Conservation (phyloP, 306 rosid genomes). For the Cucumis cinereus region DNA sequence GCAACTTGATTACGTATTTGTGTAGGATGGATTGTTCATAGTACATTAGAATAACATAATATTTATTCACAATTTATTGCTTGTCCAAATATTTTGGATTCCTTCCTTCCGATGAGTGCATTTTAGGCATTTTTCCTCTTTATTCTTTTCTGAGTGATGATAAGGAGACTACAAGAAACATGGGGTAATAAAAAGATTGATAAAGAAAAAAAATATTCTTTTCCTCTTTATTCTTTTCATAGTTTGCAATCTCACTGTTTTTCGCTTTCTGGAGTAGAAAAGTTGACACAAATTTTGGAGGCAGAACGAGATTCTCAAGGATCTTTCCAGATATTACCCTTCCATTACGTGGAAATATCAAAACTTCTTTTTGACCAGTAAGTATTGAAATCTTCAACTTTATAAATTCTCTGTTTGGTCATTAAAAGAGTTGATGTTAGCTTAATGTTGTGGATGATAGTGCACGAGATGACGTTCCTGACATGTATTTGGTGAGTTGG, state of each 20-base stretch:
- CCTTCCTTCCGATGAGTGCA: neutral
- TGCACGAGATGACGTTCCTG: slow-evolving; percentile 71
- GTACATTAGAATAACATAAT: neutral
- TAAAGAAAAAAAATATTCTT: too few relatives aligned
- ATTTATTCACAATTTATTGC: neutral
- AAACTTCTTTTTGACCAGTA: slow-evolving; percentile 70
- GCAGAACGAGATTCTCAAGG: slow-evolving; percentile 82
- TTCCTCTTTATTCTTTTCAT: too few relatives aligned
- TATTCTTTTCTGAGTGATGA: neutral
- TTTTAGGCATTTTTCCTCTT: neutral
- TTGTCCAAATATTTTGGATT: neutral
- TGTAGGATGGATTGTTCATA: neutral
- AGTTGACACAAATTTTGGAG: slow-evolving; percentile 77
- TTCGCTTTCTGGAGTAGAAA: slow-evolving; percentile 38
- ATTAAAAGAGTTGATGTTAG: slow-evolving; percentile 1
- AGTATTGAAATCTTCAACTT: slow-evolving; percentile 15
- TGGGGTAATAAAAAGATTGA: neutral
- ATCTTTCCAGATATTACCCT: slow-evolving; percentile 73
- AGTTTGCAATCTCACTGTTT: neutral
- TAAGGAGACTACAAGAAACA: neutral
- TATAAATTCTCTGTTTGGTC: slow-evolving; percentile 5
- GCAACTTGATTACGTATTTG: neutral
- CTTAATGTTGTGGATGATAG: slow-evolving; percentile 30
- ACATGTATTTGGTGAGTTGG: slow-evolving; percentile 68
- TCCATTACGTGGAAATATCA: slow-evolving; percentile 89